A percentile compares a stretch with the other conserved stretches of the same genome.
Evolutionary conservation across 2,329 filamentous ascomycete species (phyloP).

Genomic region (Acarospora socialis): DNA sequence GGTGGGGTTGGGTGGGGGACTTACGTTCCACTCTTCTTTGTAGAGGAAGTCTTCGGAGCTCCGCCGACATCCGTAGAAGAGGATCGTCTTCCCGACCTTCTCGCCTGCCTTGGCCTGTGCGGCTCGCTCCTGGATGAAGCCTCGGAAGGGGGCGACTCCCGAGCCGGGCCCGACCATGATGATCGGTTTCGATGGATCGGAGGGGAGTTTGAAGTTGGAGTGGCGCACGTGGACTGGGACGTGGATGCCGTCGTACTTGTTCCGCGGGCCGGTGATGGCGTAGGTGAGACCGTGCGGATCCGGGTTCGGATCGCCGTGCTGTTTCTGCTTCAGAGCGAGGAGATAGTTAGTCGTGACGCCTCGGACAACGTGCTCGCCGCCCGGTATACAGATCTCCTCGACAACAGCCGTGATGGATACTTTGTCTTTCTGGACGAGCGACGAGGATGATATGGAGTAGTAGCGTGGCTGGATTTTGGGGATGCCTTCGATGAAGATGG

Average conservation of each 20-base stretch:
- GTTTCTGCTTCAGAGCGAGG: slow-evolving; percentile 87
- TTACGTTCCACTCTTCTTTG: slow-evolving; percentile 78
- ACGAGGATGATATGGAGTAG: slow-evolving; percentile 98
- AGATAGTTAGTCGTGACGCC: slow-evolving; percentile 97
- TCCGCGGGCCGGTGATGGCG: slow-evolving; percentile 73
- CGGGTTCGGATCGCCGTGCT: slow-evolving; percentile 72
- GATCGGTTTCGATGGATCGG: slow-evolving; percentile 81
- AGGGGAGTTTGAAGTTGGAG: slow-evolving; percentile 98
- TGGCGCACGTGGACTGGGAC: slow-evolving; percentile 92
- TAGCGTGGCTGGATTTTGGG: slow-evolving; percentile 94
- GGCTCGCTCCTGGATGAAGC: slow-evolving; percentile 85
- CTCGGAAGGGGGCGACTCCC: slow-evolving; percentile 91
- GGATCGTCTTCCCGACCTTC: slow-evolving; percentile 68
- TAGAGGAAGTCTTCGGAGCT: slow-evolving; percentile 85
- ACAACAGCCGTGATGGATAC: slow-evolving; percentile 93
- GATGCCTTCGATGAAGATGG: slow-evolving; percentile 81
- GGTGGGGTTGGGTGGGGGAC: slow-evolving; percentile 22
- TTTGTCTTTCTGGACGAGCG: slow-evolving; percentile 81
- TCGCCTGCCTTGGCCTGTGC: slow-evolving; percentile 67
- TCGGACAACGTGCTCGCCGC: slow-evolving; percentile 65
- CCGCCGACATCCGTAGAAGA: slow-evolving; percentile 94
- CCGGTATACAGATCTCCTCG: slow-evolving; percentile 65
- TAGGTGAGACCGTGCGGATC: slow-evolving; percentile 77
- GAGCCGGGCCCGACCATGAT: slow-evolving; percentile 96
- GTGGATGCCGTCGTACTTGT: slow-evolving; percentile 93